These are phyloP conservation scores for Chrysoporthe cubensis DNA, from an alignment of 2,329 filamentous ascomycete species.

Conservation along the genomic window DNA sequence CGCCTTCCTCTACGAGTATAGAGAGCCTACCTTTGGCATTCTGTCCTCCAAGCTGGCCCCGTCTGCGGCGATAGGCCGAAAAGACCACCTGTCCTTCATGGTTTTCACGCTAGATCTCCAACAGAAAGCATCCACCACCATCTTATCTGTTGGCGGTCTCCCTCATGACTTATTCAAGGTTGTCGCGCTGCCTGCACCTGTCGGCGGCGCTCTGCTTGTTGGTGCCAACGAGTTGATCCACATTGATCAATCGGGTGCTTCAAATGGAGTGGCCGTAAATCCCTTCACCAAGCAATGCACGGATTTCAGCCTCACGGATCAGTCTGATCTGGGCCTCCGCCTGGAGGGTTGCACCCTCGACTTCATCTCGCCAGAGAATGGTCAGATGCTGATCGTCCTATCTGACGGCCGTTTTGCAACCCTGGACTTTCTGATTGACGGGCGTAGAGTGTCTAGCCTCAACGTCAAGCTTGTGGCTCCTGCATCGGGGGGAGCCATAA, in stretches of 20 bases:
- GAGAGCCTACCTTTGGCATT: conserved; percentile 96
- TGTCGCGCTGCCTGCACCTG: conserved; percentile 79
- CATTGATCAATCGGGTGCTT: conserved; percentile 92
- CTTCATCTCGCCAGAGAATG: conserved; percentile 73
- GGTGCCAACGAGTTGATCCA: conserved; percentile 92
- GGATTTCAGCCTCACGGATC: conserved; percentile 82
- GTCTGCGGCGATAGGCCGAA: conserved; percentile 79
- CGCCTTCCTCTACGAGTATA: conserved; percentile 93
- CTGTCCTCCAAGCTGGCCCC: conserved; percentile 76
- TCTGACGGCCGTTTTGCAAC: conserved; percentile 75
- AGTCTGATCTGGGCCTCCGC: conserved; percentile 77
- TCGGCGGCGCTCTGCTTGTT: conserved; percentile 85
- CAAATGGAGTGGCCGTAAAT: conserved; percentile 91
- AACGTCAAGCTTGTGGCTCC: conserved; percentile 67
- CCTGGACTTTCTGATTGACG: conserved; percentile 83
- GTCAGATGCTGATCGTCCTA: conserved; percentile 83
- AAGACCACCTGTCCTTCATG: conserved; percentile 85
- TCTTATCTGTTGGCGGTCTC: conserved; percentile 82
- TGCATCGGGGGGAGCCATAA: conserved; percentile 64
- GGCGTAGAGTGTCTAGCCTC: conserved; percentile 86
- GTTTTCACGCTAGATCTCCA: conserved; percentile 95
- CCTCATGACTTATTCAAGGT: conserved; percentile 87
- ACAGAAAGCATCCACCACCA: conserved; percentile 88
- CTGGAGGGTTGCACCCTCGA: conserved; percentile 83
- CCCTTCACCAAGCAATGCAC: conserved; percentile 83